These are phyloP conservation scores for Talaromyces sp. DNA, from an alignment of 2,329 filamentous ascomycete genomes.

Conservation along the genomic window DNA sequence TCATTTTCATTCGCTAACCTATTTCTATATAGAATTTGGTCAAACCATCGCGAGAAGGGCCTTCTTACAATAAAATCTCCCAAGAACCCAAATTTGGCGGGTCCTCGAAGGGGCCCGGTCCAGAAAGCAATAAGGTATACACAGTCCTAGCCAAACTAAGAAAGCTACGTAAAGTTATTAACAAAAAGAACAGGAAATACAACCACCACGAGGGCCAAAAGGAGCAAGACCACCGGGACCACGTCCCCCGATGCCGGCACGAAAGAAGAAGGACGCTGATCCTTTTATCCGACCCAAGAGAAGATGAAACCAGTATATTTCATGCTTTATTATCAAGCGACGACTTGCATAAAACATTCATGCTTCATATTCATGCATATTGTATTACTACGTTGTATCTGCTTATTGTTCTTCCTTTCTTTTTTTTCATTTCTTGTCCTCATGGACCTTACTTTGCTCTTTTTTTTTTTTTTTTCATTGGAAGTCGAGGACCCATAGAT, in stretches of 20 bases:
- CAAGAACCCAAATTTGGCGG: conserved; percentile 14
- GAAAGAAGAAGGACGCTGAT: conserved; percentile 36
- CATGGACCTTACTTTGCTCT: neutral
- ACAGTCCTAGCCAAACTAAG: conserved; percentile 4
- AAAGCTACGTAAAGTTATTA: neutral
- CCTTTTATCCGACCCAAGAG: conserved; percentile 39
- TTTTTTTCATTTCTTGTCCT: neutral
- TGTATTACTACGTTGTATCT: neutral
- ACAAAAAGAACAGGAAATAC: conserved; percentile 6
- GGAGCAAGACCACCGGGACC: conserved; percentile 11
- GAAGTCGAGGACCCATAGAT: neutral
- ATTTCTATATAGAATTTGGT: conserved; percentile 28
- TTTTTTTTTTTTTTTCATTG: neutral
- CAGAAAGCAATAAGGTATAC: conserved; percentile 17
- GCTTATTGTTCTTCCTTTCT: neutral
- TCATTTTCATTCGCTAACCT: neutral
- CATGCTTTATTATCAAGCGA: neutral
- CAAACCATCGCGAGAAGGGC: conserved; percentile 34
- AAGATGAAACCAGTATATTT: conserved; percentile 15
- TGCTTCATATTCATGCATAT: neutral
- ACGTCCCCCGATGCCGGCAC: conserved; percentile 26
- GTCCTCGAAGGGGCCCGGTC: conserved; percentile 12
- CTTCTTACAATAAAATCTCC: conserved; percentile 22
- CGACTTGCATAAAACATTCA: neutral
- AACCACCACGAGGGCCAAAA: conserved; percentile 13